Percentiles rank a stretch among this genome's conserved stretches.
phyloP scores from a whole-genome alignment of 2,329 filamentous ascomycete species.

The Arthrobotrys megalospora region DNA sequence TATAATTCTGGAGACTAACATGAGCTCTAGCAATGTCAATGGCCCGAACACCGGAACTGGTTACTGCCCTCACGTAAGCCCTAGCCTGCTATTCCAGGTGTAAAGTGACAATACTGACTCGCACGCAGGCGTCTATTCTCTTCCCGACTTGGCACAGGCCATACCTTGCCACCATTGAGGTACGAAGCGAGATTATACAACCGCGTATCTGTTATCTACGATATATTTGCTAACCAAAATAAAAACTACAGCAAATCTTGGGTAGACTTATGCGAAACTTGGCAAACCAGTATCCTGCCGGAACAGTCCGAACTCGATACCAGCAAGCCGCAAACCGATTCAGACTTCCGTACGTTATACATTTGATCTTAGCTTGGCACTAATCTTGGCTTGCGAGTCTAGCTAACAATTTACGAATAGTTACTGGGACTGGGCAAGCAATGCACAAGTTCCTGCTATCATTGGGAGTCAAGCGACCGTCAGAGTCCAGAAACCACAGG shows the following conservation, averaged over 20 bases:
- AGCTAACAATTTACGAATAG: slow-evolving; percentile 15
- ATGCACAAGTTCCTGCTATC: slow-evolving; percentile 42
- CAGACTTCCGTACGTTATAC: slow-evolving; percentile 46
- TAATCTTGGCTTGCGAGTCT: background rate
- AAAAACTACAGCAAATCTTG: slow-evolving; percentile 45
- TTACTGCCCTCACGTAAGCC: slow-evolving; percentile 56
- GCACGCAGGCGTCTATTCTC: slow-evolving; percentile 46
- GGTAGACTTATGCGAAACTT: slow-evolving; percentile 48
- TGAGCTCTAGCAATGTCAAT: slow-evolving; percentile 14
- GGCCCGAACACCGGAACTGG: slow-evolving; percentile 33
- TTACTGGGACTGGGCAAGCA: slow-evolving; percentile 60
- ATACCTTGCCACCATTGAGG: slow-evolving; percentile 52
- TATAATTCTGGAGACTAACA: background rate
- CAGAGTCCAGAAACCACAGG: slow-evolving; percentile 54
- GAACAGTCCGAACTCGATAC: slow-evolving; percentile 27
- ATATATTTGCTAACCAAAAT: slow-evolving; percentile 4
- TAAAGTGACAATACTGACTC: slow-evolving; percentile 8
- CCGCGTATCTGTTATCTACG: background rate
- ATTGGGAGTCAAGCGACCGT: slow-evolving; percentile 25
- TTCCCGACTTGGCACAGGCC: slow-evolving; percentile 59
- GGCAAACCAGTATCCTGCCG: slow-evolving; percentile 43
- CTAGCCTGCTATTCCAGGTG: background rate
- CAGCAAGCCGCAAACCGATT: slow-evolving; percentile 51
- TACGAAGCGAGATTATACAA: background rate
- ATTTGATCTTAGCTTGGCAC: background rate